Evolutionary conservation across 1,139 yeast genomes (phyloP), one percentile per base, ranked within the genome.

Genomic region (Sugiyamaella castrensis): DNA sequence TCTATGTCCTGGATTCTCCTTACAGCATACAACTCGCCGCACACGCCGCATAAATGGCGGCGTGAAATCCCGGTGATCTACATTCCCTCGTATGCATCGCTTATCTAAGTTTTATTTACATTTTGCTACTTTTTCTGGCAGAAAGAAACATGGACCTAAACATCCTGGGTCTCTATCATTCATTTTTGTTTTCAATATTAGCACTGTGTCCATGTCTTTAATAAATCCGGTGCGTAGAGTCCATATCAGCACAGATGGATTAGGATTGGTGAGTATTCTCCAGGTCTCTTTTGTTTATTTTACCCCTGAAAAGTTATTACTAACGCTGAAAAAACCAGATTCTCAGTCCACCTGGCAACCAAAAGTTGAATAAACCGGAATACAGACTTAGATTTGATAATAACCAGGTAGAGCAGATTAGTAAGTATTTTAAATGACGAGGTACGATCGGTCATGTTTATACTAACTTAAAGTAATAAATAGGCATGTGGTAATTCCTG

Each of bases 321-420:
- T 32, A 32, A 35, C 38, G 33, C 8, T 13, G 3, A 19, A 19
- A 19, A 19, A 11, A 30, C 12, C 24, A 43, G 47, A 16, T 37
- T 8, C 13, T 43, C 26, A 28, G 37, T 10, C 42, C 47, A 8
- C 24, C 27, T 24, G 42, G 37, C 24, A 19, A 4, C 24, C 24
- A 19, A 19, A 19, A 19, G 24, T 19, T 19, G 2, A 11, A 6
- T 2, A 11, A 28, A 11, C 27, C 37, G 8, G 26, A 31, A 7
- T 46, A 40, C 27, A 29, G 40, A n/a, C 6, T 46, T 11, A 16
- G 44, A 9, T 46, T 46, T 26, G 41, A 31, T 13, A 40, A 35
- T 29, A 46, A 46, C 16, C 16, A 30, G 13, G 36, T 46, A 5
- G 48, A 38, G 34, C 45, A 35, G 49, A 26, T 40, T 24, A 15